phyloP scores from a whole-genome alignment of 352 stramenopile species.

The Globisporangium emineosum region DNA sequence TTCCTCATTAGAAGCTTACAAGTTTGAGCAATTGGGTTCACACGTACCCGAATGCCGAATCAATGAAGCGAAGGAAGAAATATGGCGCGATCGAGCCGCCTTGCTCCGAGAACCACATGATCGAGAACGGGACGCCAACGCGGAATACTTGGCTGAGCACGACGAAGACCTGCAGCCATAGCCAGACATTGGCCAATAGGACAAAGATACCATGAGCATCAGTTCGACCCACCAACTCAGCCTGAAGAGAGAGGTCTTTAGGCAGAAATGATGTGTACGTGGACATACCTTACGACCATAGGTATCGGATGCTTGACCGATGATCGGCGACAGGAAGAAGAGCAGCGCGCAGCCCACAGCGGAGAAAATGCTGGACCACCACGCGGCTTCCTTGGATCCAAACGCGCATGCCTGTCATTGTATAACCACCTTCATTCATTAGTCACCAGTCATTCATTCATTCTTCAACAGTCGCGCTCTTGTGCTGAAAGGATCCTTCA shows the following conservation, averaged over 20 bases:
- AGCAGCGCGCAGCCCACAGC: conserved; percentile 51
- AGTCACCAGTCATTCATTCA: not conserved
- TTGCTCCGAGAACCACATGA: conserved; percentile 67
- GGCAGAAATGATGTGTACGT: not conserved
- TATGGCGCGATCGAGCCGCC: conserved; percentile 56
- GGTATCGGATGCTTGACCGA: conserved; percentile 69
- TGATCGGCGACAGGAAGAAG: conserved; percentile 65
- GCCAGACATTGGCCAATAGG: not conserved
- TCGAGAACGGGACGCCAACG: conserved; percentile 57
- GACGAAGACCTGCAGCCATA: conserved; percentile 47
- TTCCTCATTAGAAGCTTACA: not conserved
- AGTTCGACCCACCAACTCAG: not conserved
- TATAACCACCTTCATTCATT: conserved; percentile 1
- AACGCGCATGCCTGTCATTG: conserved; percentile 43
- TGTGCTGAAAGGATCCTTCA: conserved; percentile 5
- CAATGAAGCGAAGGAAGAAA: conserved; percentile 52
- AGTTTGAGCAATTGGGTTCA: not conserved
- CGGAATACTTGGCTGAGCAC: conserved; percentile 61
- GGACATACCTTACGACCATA: conserved; percentile 75
- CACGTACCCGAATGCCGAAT: conserved; percentile 48
- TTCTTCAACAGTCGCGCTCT: not conserved
- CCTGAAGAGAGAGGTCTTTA: not conserved
- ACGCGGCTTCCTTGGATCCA: conserved; percentile 65
- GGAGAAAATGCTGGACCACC: conserved; percentile 73
- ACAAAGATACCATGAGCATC: not conserved